These are phyloP conservation scores for Rostrohypoxylon terebratum DNA, from an alignment of 495 filamentous ascomycete genomes.

Conservation along the genomic window DNA sequence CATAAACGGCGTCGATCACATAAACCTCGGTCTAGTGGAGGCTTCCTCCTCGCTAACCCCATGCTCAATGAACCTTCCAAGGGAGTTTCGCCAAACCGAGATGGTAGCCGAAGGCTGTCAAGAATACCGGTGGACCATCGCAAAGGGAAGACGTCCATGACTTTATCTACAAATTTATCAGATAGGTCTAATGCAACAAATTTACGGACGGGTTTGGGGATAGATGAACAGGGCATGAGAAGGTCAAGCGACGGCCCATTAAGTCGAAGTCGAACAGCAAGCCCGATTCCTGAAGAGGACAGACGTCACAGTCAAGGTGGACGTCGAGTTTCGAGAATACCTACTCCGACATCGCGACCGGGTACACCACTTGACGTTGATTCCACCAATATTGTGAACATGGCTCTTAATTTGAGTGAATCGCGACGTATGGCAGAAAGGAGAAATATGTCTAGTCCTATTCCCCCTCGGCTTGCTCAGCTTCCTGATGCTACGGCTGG, in stretches of 20 bases:
- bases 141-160: slow-evolving; percentile 41
- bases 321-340: slow-evolving; percentile 38
- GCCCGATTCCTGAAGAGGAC: slow-evolving; percentile 23
- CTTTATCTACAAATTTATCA: slow-evolving; percentile 24
- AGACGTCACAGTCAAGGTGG: slow-evolving; percentile 38
- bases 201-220: slow-evolving; percentile 31
- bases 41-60: slow-evolving; percentile 60
- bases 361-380: slow-evolving; percentile 70
- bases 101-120: slow-evolving; percentile 45
- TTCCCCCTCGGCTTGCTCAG: slow-evolving; percentile 60
- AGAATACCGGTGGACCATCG: slow-evolving; percentile 47
- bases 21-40: slow-evolving; percentile 58
- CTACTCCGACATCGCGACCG: slow-evolving; percentile 41
- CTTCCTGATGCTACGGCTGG: slow-evolving; percentile 58
- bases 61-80: slow-evolving; percentile 41
- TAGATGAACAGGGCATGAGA: slow-evolving; percentile 27
- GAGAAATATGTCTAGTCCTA: slow-evolving; percentile 63
- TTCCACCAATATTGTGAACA: slow-evolving; percentile 86
- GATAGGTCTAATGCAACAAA: slow-evolving; percentile 22
- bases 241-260: slow-evolving; percentile 28
- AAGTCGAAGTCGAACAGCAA: slow-evolving; percentile 26
- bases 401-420: slow-evolving; percentile 89
- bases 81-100: slow-evolving; percentile 21
- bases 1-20: slow-evolving; percentile 49
- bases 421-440: slow-evolving; percentile 73